A percentile compares a stretch with the other conserved stretches of the same genome.
Conservation (phyloP, 371 early-diverging fungal genomes). For the Syncephalastrum contaminatum region DNA sequence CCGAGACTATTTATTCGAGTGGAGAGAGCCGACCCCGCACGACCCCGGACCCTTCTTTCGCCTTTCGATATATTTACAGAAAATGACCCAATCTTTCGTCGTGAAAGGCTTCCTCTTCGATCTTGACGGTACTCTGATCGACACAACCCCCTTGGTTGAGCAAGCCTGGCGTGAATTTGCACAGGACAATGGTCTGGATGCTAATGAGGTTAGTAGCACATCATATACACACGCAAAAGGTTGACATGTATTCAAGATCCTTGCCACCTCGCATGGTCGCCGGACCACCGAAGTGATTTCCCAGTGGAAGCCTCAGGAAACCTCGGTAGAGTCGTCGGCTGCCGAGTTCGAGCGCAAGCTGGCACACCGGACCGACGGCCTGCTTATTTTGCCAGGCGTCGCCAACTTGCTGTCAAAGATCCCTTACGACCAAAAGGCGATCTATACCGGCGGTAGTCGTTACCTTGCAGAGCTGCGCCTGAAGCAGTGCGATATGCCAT, state of each 20-base stretch:
- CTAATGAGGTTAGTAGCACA: constrained; percentile 18
- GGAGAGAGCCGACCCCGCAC: too few species aligned
- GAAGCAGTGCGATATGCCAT: constrained; percentile 25
- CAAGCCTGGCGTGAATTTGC: constrained; percentile 36
- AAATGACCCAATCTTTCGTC: too few species aligned
- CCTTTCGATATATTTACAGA: too few species aligned
- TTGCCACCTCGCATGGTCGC: constrained; percentile 42
- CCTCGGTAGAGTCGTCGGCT: constrained; percentile 21
- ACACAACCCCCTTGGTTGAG: constrained; percentile 38
- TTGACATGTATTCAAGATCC: constrained; percentile 7
- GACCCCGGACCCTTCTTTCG: too few species aligned
- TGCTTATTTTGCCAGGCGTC: constrained; percentile 25
- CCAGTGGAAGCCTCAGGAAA: constrained; percentile 27
- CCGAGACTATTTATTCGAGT: too few species aligned
- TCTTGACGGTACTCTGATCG: constrained; percentile 46
- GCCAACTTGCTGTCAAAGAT: constrained; percentile 18
- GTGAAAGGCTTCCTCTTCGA: constrained; percentile 36
- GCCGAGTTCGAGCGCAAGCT: constrained; percentile 27
- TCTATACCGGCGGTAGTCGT: constrained; percentile 30
- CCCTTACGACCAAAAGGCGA: constrained; percentile 20
- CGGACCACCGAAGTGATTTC: constrained; percentile 39
- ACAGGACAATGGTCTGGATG: constrained; percentile 26
- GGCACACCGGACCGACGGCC: constrained; percentile 28
- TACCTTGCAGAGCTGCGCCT: constrained; percentile 31
- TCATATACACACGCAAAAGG: too few species aligned